A percentile compares a stretch with the other conserved stretches of the same genome.
Conservation (phyloP, 805 yeast species). For the Nakazawaea ambrosiae region DNA sequence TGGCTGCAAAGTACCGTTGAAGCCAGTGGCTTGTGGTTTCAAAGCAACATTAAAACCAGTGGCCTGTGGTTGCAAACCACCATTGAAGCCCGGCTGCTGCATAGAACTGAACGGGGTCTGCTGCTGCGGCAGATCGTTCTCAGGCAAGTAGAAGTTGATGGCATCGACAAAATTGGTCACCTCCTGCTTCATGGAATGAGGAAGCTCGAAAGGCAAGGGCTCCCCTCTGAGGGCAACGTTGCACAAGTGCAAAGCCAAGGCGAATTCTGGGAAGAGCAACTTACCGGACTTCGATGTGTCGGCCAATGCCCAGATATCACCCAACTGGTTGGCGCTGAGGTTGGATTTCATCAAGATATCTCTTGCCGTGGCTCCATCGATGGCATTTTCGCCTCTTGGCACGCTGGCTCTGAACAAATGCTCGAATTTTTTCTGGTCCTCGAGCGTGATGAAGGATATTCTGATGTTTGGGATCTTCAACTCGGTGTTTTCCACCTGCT, state of each 20-base stretch:
- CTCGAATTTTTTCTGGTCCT: constrained; percentile 84
- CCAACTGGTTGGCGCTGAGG: constrained; percentile 64
- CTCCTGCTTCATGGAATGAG: constrained; percentile 69
- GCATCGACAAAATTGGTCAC: constrained; percentile 87
- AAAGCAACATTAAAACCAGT: constrained; percentile 16
- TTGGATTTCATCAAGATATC: constrained; percentile 76
- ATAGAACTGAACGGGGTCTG: constrained; percentile 11
- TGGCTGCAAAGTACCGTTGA: constrained; percentile 25
- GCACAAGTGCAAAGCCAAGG: constrained; percentile 83
- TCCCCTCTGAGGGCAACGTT: constrained; percentile 73
- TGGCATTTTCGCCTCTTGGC: constrained; percentile 58
- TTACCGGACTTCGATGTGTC: constrained; percentile 84
- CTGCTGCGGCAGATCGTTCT: constrained; percentile 24
- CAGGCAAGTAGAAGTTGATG: constrained; percentile 73
- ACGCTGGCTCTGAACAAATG: constrained; percentile 77
- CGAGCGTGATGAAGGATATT: constrained; percentile 74
- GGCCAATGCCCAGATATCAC: constrained; percentile 86
- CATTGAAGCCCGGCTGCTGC: constrained; percentile 6
- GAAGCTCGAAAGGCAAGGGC: constrained; percentile 65
- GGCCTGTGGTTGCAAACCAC: constrained; percentile 15
- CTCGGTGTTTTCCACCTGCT: constrained; percentile 43
- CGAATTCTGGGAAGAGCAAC: constrained; percentile 89
- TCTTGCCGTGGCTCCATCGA: constrained; percentile 69
- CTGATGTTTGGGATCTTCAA: constrained; percentile 70
- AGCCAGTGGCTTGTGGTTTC: constrained; percentile 66